A percentile compares a stretch with the other conserved stretches of the same genome.
These are phyloP conservation scores for Nemophila menziesii DNA, from an alignment of 257 asterid species.

Conservation along the genomic window DNA sequence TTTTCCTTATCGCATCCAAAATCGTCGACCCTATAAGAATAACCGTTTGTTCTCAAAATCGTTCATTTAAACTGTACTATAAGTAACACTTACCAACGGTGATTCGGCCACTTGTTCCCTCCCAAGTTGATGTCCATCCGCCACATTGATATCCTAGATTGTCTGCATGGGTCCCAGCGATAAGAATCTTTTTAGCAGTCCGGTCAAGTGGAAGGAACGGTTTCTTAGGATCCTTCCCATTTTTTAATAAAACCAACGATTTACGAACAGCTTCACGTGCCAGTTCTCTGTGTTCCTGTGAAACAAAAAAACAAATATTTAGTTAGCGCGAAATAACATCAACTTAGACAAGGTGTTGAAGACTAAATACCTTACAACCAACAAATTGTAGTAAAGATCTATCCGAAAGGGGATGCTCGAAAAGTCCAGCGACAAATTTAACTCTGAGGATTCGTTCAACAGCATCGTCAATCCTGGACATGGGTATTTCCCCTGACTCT, in stretches of 20 bases:
- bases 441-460: slow-evolving; percentile 90
- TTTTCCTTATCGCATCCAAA: slow-evolving; percentile 61
- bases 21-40: slow-evolving; percentile 51
- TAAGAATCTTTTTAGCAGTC: slow-evolving; percentile 60
- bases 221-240: slow-evolving; percentile 70
- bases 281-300: slow-evolving; percentile 53
- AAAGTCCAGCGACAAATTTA: slow-evolving; percentile 72
- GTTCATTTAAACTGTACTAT: neutral
- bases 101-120: slow-evolving; percentile 71
- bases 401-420: slow-evolving; percentile 73
- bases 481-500: slow-evolving; percentile 77
- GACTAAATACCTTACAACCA: slow-evolving; percentile 74
- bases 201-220: slow-evolving; percentile 74
- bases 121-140: slow-evolving; percentile 94
- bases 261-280: slow-evolving; percentile 91
- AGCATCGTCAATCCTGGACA: slow-evolving; percentile 80
- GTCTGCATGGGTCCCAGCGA: slow-evolving; percentile 93
- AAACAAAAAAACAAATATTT: neutral
- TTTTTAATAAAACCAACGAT: slow-evolving; percentile 82
- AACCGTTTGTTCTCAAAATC: slow-evolving; percentile 1
- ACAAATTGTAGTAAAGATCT: slow-evolving; percentile 66
- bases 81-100: slow-evolving; percentile 50
- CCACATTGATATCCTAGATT: slow-evolving; percentile 98
- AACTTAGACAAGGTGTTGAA: neutral
- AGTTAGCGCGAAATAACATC: neutral